phyloP scores from a whole-genome alignment of 2,329 filamentous ascomycete genomes.

The Remersonia thermophila region DNA sequence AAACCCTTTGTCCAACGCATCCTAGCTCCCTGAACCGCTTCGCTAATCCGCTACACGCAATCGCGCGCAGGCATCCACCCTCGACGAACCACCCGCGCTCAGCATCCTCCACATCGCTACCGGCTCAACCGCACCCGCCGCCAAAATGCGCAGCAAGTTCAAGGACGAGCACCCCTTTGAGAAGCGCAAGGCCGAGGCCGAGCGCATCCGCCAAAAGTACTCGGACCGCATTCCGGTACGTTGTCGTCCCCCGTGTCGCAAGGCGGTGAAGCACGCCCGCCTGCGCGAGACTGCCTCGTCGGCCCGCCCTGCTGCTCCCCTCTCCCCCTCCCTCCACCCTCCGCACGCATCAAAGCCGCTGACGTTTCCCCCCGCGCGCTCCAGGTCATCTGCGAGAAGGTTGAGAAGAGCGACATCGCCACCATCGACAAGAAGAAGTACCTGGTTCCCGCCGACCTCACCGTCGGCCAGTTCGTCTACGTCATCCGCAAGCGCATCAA shows the following conservation, averaged over 20 bases:
- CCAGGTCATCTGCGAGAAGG: slow-evolving; percentile 98
- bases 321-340: slow-evolving; percentile 1
- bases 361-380: background rate
- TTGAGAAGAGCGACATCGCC: slow-evolving; percentile 97
- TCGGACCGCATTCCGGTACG: slow-evolving; percentile 94
- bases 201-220: slow-evolving; percentile 98
- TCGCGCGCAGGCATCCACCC: too few relatives aligned
- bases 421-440: slow-evolving; percentile 99
- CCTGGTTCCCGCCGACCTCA: slow-evolving; percentile 90
- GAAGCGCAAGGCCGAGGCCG: slow-evolving; percentile 99
- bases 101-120: slow-evolving; percentile 1
- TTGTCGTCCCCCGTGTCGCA: slow-evolving; percentile 2
- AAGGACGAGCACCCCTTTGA: slow-evolving; percentile 99
- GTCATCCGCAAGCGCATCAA: slow-evolving; percentile 99
- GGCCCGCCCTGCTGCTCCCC: slow-evolving; percentile 1
- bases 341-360: slow-evolving; percentile 9
- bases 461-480: slow-evolving; percentile 96
- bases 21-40: too few relatives aligned
- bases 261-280: slow-evolving; percentile 6
- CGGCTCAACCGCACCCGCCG: slow-evolving; percentile 15
- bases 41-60: too few relatives aligned
- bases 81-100: too few relatives aligned
- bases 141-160: slow-evolving; percentile 95
- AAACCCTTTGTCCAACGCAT: too few relatives aligned
- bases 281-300: background rate